These are phyloP conservation scores for Termitomyces sp. DNA, from an alignment of 1,284 basidiomycete species.

Conservation along the genomic window DNA sequence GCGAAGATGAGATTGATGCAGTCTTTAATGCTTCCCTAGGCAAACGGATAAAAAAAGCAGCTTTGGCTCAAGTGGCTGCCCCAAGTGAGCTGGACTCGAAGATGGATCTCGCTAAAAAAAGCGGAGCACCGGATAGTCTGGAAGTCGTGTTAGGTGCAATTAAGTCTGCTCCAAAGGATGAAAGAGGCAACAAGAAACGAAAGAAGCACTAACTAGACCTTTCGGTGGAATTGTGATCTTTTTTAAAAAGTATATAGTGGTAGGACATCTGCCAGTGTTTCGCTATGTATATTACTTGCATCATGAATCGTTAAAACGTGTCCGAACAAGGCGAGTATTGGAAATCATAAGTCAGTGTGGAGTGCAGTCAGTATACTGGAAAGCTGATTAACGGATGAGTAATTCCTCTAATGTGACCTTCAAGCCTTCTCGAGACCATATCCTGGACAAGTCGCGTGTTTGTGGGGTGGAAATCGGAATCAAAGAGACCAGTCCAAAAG, in stretches of 20 bases:
- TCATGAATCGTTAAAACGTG: not conserved
- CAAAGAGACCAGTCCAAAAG: constrained; percentile 24
- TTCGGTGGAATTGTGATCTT: not conserved
- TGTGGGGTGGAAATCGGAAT: constrained; percentile 15
- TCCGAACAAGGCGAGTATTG: not conserved
- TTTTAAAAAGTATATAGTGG: not conserved
- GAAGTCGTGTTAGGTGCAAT: constrained; percentile 23
- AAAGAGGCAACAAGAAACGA: constrained; percentile 11
- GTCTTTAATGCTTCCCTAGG: constrained; percentile 58
- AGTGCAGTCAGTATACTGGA: not conserved
- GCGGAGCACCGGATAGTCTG: constrained; percentile 11
- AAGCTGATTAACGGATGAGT: constrained; percentile 1
- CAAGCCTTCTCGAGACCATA: constrained; percentile 23
- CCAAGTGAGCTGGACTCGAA: constrained; percentile 4
- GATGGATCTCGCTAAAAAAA: not conserved
- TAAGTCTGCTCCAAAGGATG: constrained; percentile 21
- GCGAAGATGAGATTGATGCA: constrained; percentile 64
- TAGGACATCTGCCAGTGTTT: not conserved
- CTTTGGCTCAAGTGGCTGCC: constrained; percentile 10
- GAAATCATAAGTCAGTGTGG: not conserved
- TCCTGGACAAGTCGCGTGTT: constrained; percentile 13
- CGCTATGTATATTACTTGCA: not conserved
- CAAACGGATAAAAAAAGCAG: constrained; percentile 51
- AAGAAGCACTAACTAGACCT: not conserved
- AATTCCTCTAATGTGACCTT: constrained; percentile 20